A percentile compares a stretch with the other conserved stretches of the same genome.
These are phyloP conservation scores for Pseudopyricularia javanii DNA, from an alignment of 2,329 filamentous ascomycete species.

Conservation along the genomic window DNA sequence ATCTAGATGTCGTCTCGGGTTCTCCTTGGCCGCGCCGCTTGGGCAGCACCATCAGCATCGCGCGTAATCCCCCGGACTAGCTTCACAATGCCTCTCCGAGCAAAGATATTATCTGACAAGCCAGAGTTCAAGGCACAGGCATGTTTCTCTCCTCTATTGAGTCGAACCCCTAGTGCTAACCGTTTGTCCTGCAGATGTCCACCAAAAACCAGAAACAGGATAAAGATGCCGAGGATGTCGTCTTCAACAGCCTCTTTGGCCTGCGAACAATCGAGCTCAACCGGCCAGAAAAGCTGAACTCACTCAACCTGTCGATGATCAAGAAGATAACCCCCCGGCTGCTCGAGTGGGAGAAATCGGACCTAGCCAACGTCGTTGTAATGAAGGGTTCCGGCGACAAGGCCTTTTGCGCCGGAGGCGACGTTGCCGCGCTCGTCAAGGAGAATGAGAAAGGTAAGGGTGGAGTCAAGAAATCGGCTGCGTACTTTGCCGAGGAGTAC, in stretches of 20 bases:
- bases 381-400: slow-evolving; percentile 79
- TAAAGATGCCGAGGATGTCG: slow-evolving; percentile 79
- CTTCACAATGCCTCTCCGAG: slow-evolving; percentile 65
- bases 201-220: slow-evolving; percentile 37
- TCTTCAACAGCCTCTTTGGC: slow-evolving; percentile 82
- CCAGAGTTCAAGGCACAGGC: slow-evolving; percentile 41
- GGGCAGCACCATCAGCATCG: slow-evolving; percentile 26
- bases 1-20: slow-evolving; percentile 45
- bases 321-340: slow-evolving; percentile 85
- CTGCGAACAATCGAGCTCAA: slow-evolving; percentile 90
- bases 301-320: slow-evolving; percentile 87
- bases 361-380: slow-evolving; percentile 83
- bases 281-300: slow-evolving; percentile 82
- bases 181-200: slow-evolving; percentile 19
- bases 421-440: slow-evolving; percentile 67
- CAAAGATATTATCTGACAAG: slow-evolving; percentile 55
- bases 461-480: slow-evolving; percentile 62
- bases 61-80: slow-evolving; percentile 15
- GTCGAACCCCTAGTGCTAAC: background rate
- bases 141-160: slow-evolving; percentile 9
- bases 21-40: slow-evolving; percentile 39
- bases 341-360: slow-evolving; percentile 88
- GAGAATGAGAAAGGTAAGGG: slow-evolving; percentile 56
- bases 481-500: slow-evolving; percentile 94
- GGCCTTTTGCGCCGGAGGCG: slow-evolving; percentile 88